Conservation (phyloP, 2,329 filamentous ascomycete species). For the Fusarium coicis region DNA sequence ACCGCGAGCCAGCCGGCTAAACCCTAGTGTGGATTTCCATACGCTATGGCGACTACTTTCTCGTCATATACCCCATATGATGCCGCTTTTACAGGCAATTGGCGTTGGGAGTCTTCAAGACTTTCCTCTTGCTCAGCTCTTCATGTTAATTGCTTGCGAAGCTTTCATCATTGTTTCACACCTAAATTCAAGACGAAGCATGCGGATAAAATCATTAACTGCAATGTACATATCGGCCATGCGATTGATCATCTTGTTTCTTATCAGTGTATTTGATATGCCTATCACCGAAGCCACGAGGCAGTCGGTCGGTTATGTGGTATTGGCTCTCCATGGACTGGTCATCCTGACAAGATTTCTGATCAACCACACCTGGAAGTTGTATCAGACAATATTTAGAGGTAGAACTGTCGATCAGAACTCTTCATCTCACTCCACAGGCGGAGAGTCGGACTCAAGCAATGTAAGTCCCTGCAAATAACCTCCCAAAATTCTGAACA, state of each 20-base stretch:
- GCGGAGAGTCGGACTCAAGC: too few species aligned
- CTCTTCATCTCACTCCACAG: too few species aligned
- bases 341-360: background rate
- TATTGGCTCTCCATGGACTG: background rate
- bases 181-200: background rate
- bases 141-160: background rate
- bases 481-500: background rate
- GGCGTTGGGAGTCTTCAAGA: background rate
- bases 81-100: background rate
- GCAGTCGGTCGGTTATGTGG: background rate
- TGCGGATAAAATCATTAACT: background rate
- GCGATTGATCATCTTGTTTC: background rate
- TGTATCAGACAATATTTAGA: background rate
- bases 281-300: background rate
- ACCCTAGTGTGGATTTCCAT: background rate
- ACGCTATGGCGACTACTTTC: background rate
- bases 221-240: background rate
- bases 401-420: background rate
- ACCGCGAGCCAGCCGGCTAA: rapidly evolving
- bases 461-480: background rate
- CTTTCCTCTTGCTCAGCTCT: background rate
- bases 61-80: background rate
- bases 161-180: background rate
- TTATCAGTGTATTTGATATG: background rate
- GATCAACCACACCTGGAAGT: background rate